These are phyloP conservation scores for Ceratobasidium sp. DNA, from an alignment of 1,284 basidiomycete species.

Conservation along the genomic window DNA sequence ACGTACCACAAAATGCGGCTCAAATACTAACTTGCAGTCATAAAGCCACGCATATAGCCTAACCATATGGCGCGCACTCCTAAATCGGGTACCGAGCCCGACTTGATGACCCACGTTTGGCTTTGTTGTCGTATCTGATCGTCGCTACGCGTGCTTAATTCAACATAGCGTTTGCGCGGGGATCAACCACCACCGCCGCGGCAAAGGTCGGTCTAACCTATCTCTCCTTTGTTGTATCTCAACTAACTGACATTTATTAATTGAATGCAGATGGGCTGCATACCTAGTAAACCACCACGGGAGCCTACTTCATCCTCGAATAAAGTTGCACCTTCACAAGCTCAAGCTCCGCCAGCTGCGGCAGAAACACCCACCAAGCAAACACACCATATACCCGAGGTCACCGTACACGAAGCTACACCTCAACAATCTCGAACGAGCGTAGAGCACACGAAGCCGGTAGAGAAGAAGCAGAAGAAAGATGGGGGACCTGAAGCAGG, in stretches of 20 bases:
- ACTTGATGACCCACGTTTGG: constrained; percentile 26
- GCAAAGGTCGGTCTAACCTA: constrained; percentile 6
- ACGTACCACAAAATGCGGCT: no score
- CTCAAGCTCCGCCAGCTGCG: background rate
- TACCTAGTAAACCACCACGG: constrained; percentile 41
- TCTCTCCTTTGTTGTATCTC: background rate
- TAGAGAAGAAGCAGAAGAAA: constrained; percentile 20
- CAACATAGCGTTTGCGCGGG: background rate
- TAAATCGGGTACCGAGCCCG: background rate
- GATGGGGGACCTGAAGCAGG: background rate
- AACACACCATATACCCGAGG: constrained; percentile 31
- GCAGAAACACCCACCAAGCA: background rate
- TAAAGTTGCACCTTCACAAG: background rate
- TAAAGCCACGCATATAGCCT: background rate
- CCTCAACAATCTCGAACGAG: constrained; percentile 33
- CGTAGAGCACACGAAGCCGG: background rate
- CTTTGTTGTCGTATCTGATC: constrained; percentile 21
- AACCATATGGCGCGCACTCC: background rate
- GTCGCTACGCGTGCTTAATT: background rate
- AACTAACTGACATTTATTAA: background rate
- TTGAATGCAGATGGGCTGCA: constrained; percentile 36
- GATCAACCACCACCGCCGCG: constrained; percentile 17
- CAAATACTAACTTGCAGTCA: no score
- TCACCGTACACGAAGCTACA: constrained; percentile 38
- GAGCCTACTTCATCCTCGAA: background rate